Conservation (phyloP, 2,329 filamentous ascomycete species). For the Mycogone perniciosa region DNA sequence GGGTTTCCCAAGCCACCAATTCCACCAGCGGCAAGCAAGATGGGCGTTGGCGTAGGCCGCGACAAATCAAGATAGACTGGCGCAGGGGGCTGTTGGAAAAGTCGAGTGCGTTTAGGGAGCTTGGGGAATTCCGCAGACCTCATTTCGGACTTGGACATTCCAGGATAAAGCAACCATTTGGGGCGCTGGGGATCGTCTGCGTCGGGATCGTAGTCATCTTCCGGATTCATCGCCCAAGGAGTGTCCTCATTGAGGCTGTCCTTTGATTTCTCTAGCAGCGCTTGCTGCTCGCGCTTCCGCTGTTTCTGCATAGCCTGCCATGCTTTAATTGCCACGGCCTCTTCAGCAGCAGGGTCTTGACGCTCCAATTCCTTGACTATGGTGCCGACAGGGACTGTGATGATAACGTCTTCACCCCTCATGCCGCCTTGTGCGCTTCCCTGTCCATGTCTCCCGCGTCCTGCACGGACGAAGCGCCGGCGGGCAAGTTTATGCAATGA, state of each 20-base stretch:
- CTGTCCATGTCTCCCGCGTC: constrained; percentile 69
- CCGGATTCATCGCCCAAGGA: constrained; percentile 4
- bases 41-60: constrained; percentile 71
- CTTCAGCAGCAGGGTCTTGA: constrained; percentile 68
- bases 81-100: constrained; percentile 61
- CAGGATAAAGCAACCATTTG: constrained; percentile 84
- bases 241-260: constrained; percentile 3
- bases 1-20: constrained; percentile 90
- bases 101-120: constrained; percentile 44
- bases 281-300: constrained; percentile 21
- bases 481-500: constrained; percentile 87
- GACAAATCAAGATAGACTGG: constrained; percentile 70
- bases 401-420: constrained; percentile 77
- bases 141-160: constrained; percentile 63
- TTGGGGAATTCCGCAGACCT: constrained; percentile 45
- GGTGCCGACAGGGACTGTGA: constrained; percentile 89
- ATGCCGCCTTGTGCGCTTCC: constrained; percentile 68
- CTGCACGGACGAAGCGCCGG: constrained; percentile 66
- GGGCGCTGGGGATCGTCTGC: constrained; percentile 48
- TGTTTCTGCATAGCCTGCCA: constrained; percentile 29
- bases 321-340: constrained; percentile 35
- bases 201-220: constrained; percentile 34
- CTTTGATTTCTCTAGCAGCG: constrained; percentile 13
- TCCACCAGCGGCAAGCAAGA: constrained; percentile 80
- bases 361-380: constrained; percentile 78